Base-by-base conservation (phyloP, 176 grass and related monocot genomes). In the Raddia guianensis region DNA sequence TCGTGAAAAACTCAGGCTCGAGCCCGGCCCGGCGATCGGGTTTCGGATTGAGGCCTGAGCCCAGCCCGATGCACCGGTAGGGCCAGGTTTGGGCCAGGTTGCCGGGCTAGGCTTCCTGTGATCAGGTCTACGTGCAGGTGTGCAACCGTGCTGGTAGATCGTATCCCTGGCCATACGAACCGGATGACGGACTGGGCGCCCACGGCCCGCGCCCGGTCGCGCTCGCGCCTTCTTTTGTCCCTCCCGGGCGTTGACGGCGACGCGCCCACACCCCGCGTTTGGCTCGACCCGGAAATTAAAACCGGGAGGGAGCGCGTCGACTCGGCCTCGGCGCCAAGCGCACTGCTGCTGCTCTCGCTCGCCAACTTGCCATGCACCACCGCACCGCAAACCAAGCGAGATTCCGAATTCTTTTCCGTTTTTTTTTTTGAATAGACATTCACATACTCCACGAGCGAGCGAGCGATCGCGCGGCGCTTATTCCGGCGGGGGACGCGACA, bases 401-500 rank as follows among this genome's bases (percentile, higher is more conserved):
- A 48, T 64, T 66, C 65, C 73, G 63, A 75, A 3, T 40, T 40
- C 4, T 40, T 40, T 64, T 56, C 65, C 73, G 54, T 69, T 40
- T 40, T 40, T 40, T 40, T 40, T 40, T 27, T n/a, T n/a, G n/a
- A 27, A 27, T 27, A 27, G 27, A 27, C 27, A 27, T 27, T 0
- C 27, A 0, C 27, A 1, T 27, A 27, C 27, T 27, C 27, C 27
- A 35, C 33, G 72, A 73, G 61, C 68, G 67, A 62, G 61, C 52
- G 74, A 68, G 77, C 21, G 51, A 21, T 53, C 53, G 32, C 49
- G 68, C 75, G 56, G 82, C 82, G 77, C 65, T 59, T 51, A 76
- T 89, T 81, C 77, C 82, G 82, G 87, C 82, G 87, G 72, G 81
- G 77, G 27, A 4, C 72, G 65, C 42, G 87, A 81, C 82, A 89